Base-by-base conservation (phyloP, 305 asterid species). In the Fraxinus angustifolia region DNA sequence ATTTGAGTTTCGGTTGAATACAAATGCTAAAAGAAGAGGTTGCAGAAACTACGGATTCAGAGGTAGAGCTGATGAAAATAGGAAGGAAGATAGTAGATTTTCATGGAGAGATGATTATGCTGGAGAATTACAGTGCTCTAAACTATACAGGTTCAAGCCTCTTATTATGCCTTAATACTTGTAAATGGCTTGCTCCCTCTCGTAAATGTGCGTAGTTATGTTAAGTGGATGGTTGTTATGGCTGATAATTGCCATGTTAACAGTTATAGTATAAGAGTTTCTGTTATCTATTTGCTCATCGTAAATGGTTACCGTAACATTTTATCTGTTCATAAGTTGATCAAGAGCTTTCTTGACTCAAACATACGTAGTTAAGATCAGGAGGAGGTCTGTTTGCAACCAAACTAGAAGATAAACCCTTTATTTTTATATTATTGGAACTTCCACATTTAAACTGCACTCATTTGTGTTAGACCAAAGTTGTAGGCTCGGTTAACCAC, bases 121-220 rank as follows among this genome's bases (percentile, higher is more conserved):
- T 94, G 86, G 92, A 91, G 82, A 93, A 94, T 83, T 94, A 94
- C 85, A 94, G 98, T 83, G 94, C 94, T 79, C 97, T 94, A 76
- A 93, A 94, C 87, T 94, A 92, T 86, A 91, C 93, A 85, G 98
- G 98, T 94, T 79, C 31, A 80, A 81, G 56, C 53, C 79, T 26
- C 42, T 79, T 8, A 17, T 21, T 56, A 53, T 78, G 2, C 17
- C 5, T 35, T 5, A 30, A 38, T 40, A 72, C 79, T 56, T 68
- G 30, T 60, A 21, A 50, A 50, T 50, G 60, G 60, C 60, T 50
- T 50, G 21, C 60, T 50, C 21, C 7, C 2, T 14, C 60, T 48
- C 58, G 6, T 48, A 19, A 48, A 48, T 48, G 21, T 48, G 60
- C 60, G 0, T 48, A 1, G 6, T 14, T 16, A 50, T 16, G 60